Evolutionary conservation across 495 filamentous ascomycete species (phyloP).

Genomic region (Neurospora africana): DNA sequence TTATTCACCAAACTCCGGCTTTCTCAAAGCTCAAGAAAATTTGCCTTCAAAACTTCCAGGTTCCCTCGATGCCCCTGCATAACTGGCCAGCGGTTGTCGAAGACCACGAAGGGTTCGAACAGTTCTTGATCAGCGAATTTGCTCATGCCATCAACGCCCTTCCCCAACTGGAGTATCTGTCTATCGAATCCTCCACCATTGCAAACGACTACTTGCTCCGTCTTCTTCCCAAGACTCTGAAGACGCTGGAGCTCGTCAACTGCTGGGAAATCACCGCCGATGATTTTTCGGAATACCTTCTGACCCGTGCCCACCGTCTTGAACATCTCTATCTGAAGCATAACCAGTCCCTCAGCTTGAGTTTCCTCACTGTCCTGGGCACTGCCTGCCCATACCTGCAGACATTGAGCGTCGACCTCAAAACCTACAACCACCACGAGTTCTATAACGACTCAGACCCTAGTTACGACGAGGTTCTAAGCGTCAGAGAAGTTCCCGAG

Average conservation of each 20-base stretch:
- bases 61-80: conserved; percentile 24
- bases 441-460: conserved; percentile 54
- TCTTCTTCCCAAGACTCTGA: conserved; percentile 51
- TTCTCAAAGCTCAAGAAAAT: conserved; percentile 53
- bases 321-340: conserved; percentile 58
- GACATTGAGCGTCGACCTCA: conserved; percentile 60
- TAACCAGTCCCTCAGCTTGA: conserved; percentile 64
- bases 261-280: conserved; percentile 57
- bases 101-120: conserved; percentile 8
- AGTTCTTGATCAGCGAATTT: conserved; percentile 33
- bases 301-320: conserved; percentile 50
- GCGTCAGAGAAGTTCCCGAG: conserved; percentile 47
- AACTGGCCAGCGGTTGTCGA: not conserved
- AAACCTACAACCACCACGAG: conserved; percentile 47
- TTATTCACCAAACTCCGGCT: conserved; percentile 47
- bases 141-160: conserved; percentile 48
- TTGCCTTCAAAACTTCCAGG: conserved; percentile 53
- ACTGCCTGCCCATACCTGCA: conserved; percentile 56
- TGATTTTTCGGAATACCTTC: conserved; percentile 49
- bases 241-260: conserved; percentile 59
- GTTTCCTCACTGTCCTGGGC: conserved; percentile 54
- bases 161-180: conserved; percentile 48
- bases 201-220: conserved; percentile 49
- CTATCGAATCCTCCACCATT: conserved; percentile 58
- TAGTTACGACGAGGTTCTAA: conserved; percentile 53